Percentiles rank a stretch among this genome's conserved stretches.
Conservation (phyloP, 768 basidiomycete genomes). For the Hygrophoropsis aurantiaca region DNA sequence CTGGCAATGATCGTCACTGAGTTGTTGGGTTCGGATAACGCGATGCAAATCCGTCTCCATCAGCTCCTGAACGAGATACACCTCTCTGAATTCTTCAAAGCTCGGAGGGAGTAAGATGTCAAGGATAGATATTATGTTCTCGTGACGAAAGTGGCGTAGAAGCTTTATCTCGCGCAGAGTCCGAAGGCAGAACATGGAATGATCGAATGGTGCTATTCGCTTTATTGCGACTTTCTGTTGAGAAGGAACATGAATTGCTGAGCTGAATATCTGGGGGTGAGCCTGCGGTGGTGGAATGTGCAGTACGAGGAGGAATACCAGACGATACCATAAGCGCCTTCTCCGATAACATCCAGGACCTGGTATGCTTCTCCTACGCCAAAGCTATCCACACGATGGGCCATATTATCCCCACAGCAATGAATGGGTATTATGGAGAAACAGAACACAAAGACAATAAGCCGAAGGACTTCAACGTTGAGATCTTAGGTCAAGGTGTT, state of each 20-base stretch:
- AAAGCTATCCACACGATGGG: slow-evolving; percentile 41
- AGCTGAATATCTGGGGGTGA: slow-evolving; percentile 36
- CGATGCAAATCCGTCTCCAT: slow-evolving; percentile 96
- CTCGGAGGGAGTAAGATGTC: slow-evolving; percentile 85
- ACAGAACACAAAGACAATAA: too few relatives aligned
- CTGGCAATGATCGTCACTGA: slow-evolving; percentile 94
- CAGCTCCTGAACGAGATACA: slow-evolving; percentile 72
- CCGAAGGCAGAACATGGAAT: slow-evolving; percentile 86
- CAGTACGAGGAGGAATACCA: slow-evolving; percentile 38
- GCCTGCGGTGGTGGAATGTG: slow-evolving; percentile 3
- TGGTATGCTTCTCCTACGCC: slow-evolving; percentile 59
- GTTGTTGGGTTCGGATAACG: slow-evolving; percentile 91
- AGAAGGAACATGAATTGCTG: slow-evolving; percentile 75
- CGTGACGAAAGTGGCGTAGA: slow-evolving; percentile 80
- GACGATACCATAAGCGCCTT: slow-evolving; percentile 94
- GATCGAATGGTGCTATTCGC: slow-evolving; percentile 93
- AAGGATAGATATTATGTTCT: slow-evolving; percentile 92
- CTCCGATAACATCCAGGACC: slow-evolving; percentile 84
- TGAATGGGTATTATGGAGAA: too few relatives aligned
- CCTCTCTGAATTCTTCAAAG: slow-evolving; percentile 82
- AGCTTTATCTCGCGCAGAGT: slow-evolving; percentile 92
- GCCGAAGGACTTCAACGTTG: too few relatives aligned
- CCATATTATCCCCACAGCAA: too few relatives aligned
- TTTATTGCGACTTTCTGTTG: slow-evolving; percentile 93
- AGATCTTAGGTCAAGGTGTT: too few relatives aligned